Base-by-base conservation (phyloP, 208 protist genomes). In the Acanthamoeba royreba region DNA sequence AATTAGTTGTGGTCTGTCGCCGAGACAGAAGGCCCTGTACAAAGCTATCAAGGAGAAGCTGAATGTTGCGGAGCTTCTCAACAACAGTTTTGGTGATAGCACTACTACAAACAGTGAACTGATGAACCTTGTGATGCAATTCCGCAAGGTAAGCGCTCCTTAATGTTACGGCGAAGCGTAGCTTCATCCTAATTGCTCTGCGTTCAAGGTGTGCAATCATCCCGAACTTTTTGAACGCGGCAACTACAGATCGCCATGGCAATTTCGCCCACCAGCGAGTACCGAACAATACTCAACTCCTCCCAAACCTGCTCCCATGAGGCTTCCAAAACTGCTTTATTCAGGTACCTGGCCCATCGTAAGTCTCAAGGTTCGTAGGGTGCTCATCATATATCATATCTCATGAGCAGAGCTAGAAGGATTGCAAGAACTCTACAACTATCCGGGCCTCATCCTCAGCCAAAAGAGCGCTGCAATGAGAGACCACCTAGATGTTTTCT, bases 51-150 rank as follows among this genome's bases (percentile, higher is more conserved):
- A 87, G 33, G 42, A 53, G 19, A 94, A 96, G 25, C 61, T 96
- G 7, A 66, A 87, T 19, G 40, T 94, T 0, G 83, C 92, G 8
- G 92, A 96, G 58, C 40, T 96, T 11, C 47, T 96, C 7, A 85
- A 93, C 19, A 66, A 93, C 11, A 69, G 31, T 47, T 93, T 93
- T 5, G 63, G 77, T 9, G 93, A 91, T 17, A 43, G 33, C 9
- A 40, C n/a, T 5, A 38, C 40, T 8, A 66, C 90, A 72, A 94
- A 91, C 31, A 92, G 43, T n/a, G 74, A 92, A 42, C 81, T 96
- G 0, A 94, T 95, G 72, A 96, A 96, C 69, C 66, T 96, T 0
- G 93, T 96, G 22, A 96, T 96, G 95, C 95, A 96, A 35, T 92
- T 96, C 46, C 46, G 95, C 52, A 96, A 96, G 72, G 93, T 88